Evolutionary conservation across 768 basidiomycete species (phyloP).

Genomic region (Lenzites betulinus): DNA sequence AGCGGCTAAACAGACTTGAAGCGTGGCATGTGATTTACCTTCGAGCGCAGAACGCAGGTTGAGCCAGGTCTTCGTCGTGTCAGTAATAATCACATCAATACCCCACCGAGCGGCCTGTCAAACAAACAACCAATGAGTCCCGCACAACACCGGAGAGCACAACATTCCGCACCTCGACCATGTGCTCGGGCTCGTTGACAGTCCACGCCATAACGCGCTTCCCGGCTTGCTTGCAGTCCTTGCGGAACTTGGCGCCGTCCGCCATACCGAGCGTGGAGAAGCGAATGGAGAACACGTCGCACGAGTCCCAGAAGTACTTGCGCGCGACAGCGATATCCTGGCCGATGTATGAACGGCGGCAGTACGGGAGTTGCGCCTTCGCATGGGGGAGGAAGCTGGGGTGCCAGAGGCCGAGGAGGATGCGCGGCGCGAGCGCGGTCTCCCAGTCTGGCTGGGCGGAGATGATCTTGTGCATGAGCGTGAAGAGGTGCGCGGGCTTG

Average conservation of each 20-base stretch:
- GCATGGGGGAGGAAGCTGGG: constrained; percentile 85
- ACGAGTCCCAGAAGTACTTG: constrained; percentile 87
- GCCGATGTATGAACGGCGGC: constrained; percentile 85
- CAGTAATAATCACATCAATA: constrained; percentile 49
- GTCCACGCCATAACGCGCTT: constrained; percentile 96
- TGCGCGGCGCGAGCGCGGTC: constrained; percentile 72
- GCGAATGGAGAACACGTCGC: constrained; percentile 83
- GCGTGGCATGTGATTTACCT: constrained; percentile 11
- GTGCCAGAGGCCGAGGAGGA: constrained; percentile 87
- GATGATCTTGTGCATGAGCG: constrained; percentile 72
- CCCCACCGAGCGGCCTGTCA: constrained; percentile 61
- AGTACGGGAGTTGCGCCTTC: constrained; percentile 74
- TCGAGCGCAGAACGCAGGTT: constrained; percentile 37
- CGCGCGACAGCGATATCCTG: constrained; percentile 68
- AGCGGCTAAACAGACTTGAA: not conserved
- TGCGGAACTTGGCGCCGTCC: constrained; percentile 79
- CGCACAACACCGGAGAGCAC: not conserved
- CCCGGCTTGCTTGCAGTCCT: constrained; percentile 74
- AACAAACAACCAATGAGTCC: constrained; percentile 31
- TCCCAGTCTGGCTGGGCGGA: constrained; percentile 70
- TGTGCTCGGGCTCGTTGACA: constrained; percentile 84
- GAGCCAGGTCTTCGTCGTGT: constrained; percentile 43
- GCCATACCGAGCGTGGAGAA: constrained; percentile 70
- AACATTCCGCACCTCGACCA: constrained; percentile 73
- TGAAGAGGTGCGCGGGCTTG: constrained; percentile 83